These are phyloP conservation scores for Monosporascus sp. DNA, from an alignment of 2,329 filamentous ascomycete genomes.

Conservation along the genomic window DNA sequence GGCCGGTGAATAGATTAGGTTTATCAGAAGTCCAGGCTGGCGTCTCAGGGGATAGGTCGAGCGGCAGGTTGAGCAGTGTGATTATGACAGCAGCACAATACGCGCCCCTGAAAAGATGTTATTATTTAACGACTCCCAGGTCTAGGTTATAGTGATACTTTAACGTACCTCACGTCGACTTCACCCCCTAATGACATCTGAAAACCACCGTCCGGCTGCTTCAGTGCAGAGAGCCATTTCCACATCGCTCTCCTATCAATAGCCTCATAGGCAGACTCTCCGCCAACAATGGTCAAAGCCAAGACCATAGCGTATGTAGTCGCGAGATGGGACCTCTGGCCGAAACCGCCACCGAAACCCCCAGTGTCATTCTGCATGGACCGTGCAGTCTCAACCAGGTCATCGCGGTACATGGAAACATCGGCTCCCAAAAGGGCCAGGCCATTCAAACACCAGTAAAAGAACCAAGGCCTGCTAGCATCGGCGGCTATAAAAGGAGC, in stretches of 20 bases:
- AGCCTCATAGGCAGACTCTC: conserved; percentile 64
- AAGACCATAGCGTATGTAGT: conserved; percentile 82
- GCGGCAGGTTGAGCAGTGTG: conserved; percentile 75
- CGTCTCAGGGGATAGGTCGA: conserved; percentile 69
- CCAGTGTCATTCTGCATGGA: conserved; percentile 78
- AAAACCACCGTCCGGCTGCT: conserved; percentile 87
- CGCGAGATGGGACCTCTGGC: conserved; percentile 83
- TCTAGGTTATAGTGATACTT: conserved; percentile 4
- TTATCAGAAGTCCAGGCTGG: conserved; percentile 60
- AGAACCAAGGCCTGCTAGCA: conserved; percentile 85
- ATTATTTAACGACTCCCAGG: conserved; percentile 9
- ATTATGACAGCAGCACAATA: conserved; percentile 88
- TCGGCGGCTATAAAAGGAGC: conserved; percentile 68
- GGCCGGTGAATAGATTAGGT: conserved; percentile 62
- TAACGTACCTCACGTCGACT: conserved; percentile 75
- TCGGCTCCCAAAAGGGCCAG: conserved; percentile 75
- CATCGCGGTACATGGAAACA: conserved; percentile 58
- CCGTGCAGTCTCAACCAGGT: conserved; percentile 68
- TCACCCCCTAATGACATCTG: conserved; percentile 81
- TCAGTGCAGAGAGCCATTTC: conserved; percentile 82
- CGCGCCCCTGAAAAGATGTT: conserved; percentile 58
- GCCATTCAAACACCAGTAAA: conserved; percentile 85
- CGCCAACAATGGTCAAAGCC: conserved; percentile 72
- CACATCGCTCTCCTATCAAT: conserved; percentile 83
- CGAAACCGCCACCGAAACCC: conserved; percentile 90